phyloP scores from a whole-genome alignment of 2,329 filamentous ascomycete species.

The Daldinia eschscholtzii region DNA sequence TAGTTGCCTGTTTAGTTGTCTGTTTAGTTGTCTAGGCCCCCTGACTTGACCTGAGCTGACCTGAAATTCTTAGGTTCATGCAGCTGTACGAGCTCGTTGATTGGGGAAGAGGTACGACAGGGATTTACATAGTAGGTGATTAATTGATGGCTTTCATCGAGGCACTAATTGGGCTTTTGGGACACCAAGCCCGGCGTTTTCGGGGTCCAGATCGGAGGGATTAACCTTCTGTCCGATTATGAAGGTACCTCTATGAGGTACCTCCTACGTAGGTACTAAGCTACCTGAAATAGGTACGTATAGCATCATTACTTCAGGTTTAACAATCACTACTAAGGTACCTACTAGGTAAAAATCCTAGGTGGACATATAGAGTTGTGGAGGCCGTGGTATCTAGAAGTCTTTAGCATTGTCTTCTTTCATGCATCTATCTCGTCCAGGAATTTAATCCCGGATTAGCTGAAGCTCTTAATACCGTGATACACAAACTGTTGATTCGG shows the following conservation, averaged over 20 bases:
- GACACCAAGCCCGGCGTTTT: neutral
- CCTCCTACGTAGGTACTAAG: no score
- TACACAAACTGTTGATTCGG: neutral
- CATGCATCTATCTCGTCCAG: conserved; percentile 7
- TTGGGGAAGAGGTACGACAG: conserved; percentile 27
- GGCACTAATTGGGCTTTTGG: conserved; percentile 37
- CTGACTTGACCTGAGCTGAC: conserved; percentile 14
- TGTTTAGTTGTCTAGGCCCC: conserved; percentile 12
- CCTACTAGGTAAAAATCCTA: no score
- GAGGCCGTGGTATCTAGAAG: neutral
- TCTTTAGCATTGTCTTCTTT: neutral
- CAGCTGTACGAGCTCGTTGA: conserved; percentile 33
- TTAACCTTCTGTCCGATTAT: conserved; percentile 11
- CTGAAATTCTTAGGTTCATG: conserved; percentile 39
- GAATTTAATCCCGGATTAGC: neutral
- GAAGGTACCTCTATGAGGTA: neutral
- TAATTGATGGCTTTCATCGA: conserved; percentile 8
- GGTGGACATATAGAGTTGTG: neutral
- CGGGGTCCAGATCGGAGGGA: conserved; percentile 13
- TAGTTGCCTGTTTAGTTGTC: neutral
- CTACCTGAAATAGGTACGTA: neutral
- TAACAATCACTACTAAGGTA: neutral
- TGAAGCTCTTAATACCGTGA: neutral
- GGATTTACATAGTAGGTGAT: neutral
- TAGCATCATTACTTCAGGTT: neutral